Evolutionary conservation across 805 yeast genomes (phyloP).

Genomic region (Cyberlindnera lachancei): DNA sequence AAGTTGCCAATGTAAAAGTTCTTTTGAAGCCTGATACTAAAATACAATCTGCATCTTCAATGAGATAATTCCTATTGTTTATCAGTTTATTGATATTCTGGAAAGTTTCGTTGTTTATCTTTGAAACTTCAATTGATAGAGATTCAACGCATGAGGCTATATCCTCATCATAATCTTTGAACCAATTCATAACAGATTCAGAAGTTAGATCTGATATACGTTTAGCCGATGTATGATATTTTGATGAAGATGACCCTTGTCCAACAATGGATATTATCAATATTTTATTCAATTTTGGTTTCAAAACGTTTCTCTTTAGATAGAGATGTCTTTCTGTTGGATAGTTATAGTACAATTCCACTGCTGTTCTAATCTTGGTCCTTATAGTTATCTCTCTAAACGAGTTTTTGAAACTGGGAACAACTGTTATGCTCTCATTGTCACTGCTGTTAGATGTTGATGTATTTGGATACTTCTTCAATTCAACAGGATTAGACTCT

Average conservation of each 20-base stretch:
- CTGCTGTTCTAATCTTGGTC: constrained; percentile 28
- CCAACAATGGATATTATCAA: constrained; percentile 27
- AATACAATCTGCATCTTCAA: constrained; percentile 41
- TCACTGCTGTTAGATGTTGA: neutral
- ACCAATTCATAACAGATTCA: constrained; percentile 23
- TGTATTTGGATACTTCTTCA: constrained; percentile 14
- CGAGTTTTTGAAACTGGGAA: constrained; percentile 16
- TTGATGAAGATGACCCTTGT: constrained; percentile 22
- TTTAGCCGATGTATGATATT: constrained; percentile 6
- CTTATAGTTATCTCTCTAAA: constrained; percentile 26
- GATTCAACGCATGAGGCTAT: constrained; percentile 13
- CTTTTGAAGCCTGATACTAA: constrained; percentile 46
- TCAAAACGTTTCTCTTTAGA: constrained; percentile 19
- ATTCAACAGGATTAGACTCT: constrained; percentile 15
- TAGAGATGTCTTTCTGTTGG: constrained; percentile 31
- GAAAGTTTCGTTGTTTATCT: constrained; percentile 24
- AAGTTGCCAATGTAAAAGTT: constrained; percentile 43
- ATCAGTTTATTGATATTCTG: constrained; percentile 38
- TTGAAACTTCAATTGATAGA: constrained; percentile 29
- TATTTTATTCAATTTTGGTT: constrained; percentile 19
- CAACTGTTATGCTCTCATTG: constrained; percentile 5
- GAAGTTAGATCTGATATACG: constrained; percentile 23
- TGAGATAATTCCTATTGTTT: constrained; percentile 40
- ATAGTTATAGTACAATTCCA: constrained; percentile 30
- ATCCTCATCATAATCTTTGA: constrained; percentile 1